phyloP scores from a whole-genome alignment of 2,329 filamentous ascomycete species.

The Penicillium sp. region DNA sequence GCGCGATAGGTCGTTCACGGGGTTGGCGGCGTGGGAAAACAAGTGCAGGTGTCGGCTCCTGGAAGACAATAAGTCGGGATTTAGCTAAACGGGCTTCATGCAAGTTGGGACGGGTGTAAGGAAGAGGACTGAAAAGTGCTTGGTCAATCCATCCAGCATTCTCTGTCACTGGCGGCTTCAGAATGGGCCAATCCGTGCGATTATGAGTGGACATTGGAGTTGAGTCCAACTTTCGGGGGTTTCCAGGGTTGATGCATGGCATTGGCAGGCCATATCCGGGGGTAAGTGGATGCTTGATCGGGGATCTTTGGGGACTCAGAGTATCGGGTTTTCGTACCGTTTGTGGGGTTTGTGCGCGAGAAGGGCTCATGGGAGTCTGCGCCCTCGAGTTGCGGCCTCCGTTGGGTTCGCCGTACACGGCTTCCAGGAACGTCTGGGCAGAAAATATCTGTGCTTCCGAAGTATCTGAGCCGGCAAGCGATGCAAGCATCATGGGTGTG shows the following conservation, averaged over 20 bases:
- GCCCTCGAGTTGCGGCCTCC: slow-evolving; percentile 65
- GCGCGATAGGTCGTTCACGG: slow-evolving; percentile 66
- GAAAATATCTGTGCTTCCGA: slow-evolving; percentile 78
- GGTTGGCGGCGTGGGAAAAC: slow-evolving; percentile 59
- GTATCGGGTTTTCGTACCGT: slow-evolving; percentile 43
- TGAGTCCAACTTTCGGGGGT: slow-evolving; percentile 6
- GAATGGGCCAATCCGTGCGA: slow-evolving; percentile 8
- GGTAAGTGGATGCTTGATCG: slow-evolving; percentile 14
- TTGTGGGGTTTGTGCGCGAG: slow-evolving; percentile 46
- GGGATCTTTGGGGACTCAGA: slow-evolving; percentile 23
- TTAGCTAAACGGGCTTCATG: slow-evolving; percentile 38
- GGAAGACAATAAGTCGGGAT: slow-evolving; percentile 39
- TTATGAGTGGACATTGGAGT: background rate
- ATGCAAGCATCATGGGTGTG: slow-evolving; percentile 66
- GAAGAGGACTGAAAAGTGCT: slow-evolving; percentile 21
- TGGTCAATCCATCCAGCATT: slow-evolving; percentile 11
- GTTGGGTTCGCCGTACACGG: slow-evolving; percentile 67
- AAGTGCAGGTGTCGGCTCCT: slow-evolving; percentile 60
- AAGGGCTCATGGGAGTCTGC: slow-evolving; percentile 64
- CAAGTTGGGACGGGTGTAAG: slow-evolving; percentile 28
- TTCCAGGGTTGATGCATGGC: slow-evolving; percentile 11
- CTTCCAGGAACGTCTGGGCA: slow-evolving; percentile 76
- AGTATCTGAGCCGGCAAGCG: slow-evolving; percentile 72
- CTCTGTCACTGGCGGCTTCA: slow-evolving; percentile 9
- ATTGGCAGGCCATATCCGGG: slow-evolving; percentile 17